These are phyloP conservation scores for Dioscorea dumetorum DNA, from an alignment of 106 monocot species.

Conservation along the genomic window DNA sequence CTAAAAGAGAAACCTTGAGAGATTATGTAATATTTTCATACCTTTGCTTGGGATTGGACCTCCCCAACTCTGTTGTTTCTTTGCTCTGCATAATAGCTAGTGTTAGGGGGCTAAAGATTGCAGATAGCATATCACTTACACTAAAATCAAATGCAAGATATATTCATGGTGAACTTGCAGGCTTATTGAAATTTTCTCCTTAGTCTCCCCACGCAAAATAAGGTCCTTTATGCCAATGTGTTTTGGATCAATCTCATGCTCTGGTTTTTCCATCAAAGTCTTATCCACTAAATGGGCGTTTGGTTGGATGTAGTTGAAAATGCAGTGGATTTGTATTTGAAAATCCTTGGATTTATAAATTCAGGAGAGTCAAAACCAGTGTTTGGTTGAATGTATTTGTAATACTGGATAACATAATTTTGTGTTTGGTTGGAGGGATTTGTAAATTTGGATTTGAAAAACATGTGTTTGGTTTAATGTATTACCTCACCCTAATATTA, in stretches of 20 bases:
- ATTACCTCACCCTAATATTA: no score
- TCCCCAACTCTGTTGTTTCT: constrained; percentile 6
- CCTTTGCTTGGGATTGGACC: constrained; percentile 17
- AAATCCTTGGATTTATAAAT: no score
- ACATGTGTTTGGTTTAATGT: no score
- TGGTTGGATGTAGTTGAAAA: no score
- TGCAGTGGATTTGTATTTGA: no score
- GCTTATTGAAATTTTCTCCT: constrained; percentile 44
- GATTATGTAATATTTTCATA: background rate
- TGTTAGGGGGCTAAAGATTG: background rate
- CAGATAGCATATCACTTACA: background rate
- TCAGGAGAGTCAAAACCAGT: no score
- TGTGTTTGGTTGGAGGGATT: no score
- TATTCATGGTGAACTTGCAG: background rate
- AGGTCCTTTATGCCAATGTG: constrained; percentile 60
- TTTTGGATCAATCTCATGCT: constrained; percentile 48
- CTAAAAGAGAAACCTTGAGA: no score
- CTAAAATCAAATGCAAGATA: background rate
- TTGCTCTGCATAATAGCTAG: constrained; percentile 10
- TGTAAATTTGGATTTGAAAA: no score
- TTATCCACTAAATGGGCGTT: no score
- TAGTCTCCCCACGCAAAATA: constrained; percentile 51
- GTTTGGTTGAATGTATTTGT: no score
- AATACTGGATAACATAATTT: no score
- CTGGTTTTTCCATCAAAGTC: constrained; percentile 44